Base-by-base conservation (phyloP, 495 filamentous ascomycete species). In the Bombardia bombarda region DNA sequence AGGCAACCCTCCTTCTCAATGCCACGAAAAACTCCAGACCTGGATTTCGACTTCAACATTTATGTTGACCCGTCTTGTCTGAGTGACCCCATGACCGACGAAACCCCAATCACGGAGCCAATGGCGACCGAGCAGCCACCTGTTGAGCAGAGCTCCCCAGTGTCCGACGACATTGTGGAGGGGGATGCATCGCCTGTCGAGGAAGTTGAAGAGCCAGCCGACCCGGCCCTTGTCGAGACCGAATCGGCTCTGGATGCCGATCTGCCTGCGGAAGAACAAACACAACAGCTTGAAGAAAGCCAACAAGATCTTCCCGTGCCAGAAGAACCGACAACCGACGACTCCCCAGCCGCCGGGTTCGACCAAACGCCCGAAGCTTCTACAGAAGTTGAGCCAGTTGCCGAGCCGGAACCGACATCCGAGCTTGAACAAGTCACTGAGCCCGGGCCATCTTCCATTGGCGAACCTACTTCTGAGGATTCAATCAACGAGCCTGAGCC, bases 11-110 rank as follows among this genome's bases (percentile, higher is more conserved):
- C 32, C 13, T 28, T 42, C 37, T 40, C 45, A 24, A 56, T 58
- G 58, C 45, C 52, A 19, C 47, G 48, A 25, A 56, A 54, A 32
- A 22, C 28, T 9, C 23, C 52, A 35, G 49, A 53, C 17, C 40
- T 53, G 3, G 55, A 63, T 26, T 43, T 51, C 43, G 59, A 68
- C 30, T 69, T 70, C 33, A 50, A 67, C 9, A 69, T 67, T 40
- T 62, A 64, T 59, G 60, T 68, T 42, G 64, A 71, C 49, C 43
- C 52, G 5, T 68, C 63, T 23, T 69, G 63, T 40, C 46, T 63
- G 34, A 62, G 49, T 42, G 56, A 57, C 4, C 57, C 58, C 19
- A 62, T 62, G 43, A 48, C 64, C 39, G 52, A 63, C 28, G 53
- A 57, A 19, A 50, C 31, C 12, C 38, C 18, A 20, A 32, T 25